These are phyloP conservation scores for Claviceps paspali DNA, from an alignment of 2,329 filamentous ascomycete genomes.

Conservation along the genomic window DNA sequence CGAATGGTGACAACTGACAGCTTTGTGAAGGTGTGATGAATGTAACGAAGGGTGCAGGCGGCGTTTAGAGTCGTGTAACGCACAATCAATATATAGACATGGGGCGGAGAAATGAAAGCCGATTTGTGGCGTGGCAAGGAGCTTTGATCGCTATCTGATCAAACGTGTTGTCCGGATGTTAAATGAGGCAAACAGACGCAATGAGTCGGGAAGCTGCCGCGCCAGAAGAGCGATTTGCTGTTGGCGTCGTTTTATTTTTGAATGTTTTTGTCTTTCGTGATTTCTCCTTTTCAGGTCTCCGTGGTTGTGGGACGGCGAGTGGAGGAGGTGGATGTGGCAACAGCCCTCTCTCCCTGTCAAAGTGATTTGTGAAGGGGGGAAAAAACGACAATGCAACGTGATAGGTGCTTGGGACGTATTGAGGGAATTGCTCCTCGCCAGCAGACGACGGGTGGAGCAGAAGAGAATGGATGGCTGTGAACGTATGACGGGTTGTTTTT, in stretches of 20 bases:
- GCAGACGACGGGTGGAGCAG: too few species aligned
- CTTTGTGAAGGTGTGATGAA: background rate
- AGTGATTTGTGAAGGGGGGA: too few species aligned
- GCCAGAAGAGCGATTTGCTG: background rate
- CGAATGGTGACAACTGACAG: background rate
- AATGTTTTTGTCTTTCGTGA: background rate
- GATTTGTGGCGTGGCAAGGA: background rate
- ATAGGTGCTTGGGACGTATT: too few species aligned
- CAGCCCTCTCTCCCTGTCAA: background rate
- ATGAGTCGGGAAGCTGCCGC: background rate
- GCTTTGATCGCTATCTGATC: background rate
- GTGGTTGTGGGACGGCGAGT: background rate
- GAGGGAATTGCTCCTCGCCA: too few species aligned
- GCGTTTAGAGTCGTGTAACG: constrained; percentile 5
- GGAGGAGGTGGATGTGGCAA: background rate
- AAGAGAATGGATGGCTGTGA: too few species aligned
- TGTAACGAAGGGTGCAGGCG: constrained; percentile 1
- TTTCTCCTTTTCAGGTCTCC: background rate
- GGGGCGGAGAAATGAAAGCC: background rate
- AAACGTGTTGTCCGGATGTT: background rate
- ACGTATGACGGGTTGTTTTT: too few species aligned
- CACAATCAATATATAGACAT: background rate
- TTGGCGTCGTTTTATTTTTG: too few species aligned
- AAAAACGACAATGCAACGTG: too few species aligned
- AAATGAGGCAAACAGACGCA: background rate